Evolutionary conservation across 2,329 filamentous ascomycete genomes (phyloP).

Genomic region (Xylariomycetidae sp.): DNA sequence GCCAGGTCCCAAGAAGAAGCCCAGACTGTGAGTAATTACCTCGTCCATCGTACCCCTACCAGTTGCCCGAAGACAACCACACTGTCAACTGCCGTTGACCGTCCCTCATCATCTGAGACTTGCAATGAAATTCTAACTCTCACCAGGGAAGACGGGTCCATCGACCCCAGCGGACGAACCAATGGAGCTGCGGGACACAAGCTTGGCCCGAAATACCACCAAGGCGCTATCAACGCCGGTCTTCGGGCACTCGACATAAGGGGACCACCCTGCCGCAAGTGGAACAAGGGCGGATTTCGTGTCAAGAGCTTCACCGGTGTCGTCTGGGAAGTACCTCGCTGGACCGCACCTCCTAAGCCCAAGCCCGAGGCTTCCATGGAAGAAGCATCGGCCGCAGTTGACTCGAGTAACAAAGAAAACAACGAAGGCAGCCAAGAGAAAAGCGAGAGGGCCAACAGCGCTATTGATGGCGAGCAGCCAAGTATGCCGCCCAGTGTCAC

Average conservation of each 20-base stretch:
- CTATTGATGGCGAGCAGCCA: slow-evolving; percentile 44
- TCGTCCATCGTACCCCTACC: neutral
- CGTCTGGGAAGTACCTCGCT: slow-evolving; percentile 18
- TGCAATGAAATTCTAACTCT: slow-evolving; percentile 6
- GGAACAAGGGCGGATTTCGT: slow-evolving; percentile 74
- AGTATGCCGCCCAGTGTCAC: slow-evolving; percentile 43
- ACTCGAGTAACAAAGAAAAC: slow-evolving; percentile 57
- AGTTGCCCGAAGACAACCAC: neutral
- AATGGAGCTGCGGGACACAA: slow-evolving; percentile 59
- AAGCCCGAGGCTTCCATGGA: slow-evolving; percentile 39
- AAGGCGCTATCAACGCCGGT: slow-evolving; percentile 94
- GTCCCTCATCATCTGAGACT: too few relatives aligned
- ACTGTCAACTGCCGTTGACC: slow-evolving; percentile 2
- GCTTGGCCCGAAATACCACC: slow-evolving; percentile 92
- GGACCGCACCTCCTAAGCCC: slow-evolving; percentile 56
- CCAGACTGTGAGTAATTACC: slow-evolving; percentile 69
- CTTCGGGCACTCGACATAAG: slow-evolving; percentile 89
- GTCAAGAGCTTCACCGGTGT: slow-evolving; percentile 73
- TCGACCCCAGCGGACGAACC: slow-evolving; percentile 49
- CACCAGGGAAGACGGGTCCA: slow-evolving; percentile 55
- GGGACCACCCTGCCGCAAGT: slow-evolving; percentile 86
- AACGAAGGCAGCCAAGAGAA: slow-evolving; percentile 48
- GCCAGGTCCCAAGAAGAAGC: slow-evolving; percentile 95
- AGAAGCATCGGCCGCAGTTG: slow-evolving; percentile 39
- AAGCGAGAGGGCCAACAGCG: slow-evolving; percentile 35